Evolutionary conservation across 2,329 filamentous ascomycete genomes (phyloP).

Genomic region (Nothophoma quercina): DNA sequence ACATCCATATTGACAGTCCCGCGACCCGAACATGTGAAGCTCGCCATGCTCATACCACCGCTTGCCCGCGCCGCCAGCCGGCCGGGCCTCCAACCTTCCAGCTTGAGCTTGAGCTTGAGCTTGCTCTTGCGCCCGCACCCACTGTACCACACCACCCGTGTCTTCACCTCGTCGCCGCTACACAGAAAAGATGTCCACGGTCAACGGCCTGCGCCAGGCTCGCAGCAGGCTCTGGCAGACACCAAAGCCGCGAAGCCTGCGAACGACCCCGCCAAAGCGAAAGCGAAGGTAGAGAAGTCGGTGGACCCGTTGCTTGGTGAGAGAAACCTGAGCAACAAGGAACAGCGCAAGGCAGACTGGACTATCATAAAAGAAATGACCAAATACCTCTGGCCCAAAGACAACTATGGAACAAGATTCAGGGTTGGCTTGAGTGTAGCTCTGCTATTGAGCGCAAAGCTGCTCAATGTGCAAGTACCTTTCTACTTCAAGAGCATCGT

Average conservation of each 20-base stretch:
- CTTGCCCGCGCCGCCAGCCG: conserved; percentile 46
- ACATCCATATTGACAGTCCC: not conserved
- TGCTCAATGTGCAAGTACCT: conserved; percentile 93
- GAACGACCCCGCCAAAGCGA: conserved; percentile 25
- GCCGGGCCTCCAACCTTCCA: conserved; percentile 32
- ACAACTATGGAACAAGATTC: conserved; percentile 80
- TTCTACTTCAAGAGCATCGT: conserved; percentile 99
- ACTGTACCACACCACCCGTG: conserved; percentile 40
- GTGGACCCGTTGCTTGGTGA: conserved; percentile 63
- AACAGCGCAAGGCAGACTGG: conserved; percentile 97
- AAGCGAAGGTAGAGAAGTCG: conserved; percentile 37
- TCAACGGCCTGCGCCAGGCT: conserved; percentile 38
- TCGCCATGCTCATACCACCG: conserved; percentile 45
- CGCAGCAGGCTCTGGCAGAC: conserved; percentile 29
- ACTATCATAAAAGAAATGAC: conserved; percentile 99
- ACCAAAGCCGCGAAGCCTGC: conserved; percentile 32
- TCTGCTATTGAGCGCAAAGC: conserved; percentile 87
- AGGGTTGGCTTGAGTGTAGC: conserved; percentile 85
- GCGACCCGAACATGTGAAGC: conserved; percentile 33
- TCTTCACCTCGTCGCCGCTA: conserved; percentile 55
- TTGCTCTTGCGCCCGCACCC: conserved; percentile 27
- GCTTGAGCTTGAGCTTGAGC: conserved; percentile 26
- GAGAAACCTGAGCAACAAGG: conserved; percentile 73
- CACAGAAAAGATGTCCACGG: conserved; percentile 54
- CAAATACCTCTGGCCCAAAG: conserved; percentile 94